These are phyloP conservation scores for Ophiostoma australiae DNA, from an alignment of 2,329 filamentous ascomycete genomes.

Conservation along the genomic window DNA sequence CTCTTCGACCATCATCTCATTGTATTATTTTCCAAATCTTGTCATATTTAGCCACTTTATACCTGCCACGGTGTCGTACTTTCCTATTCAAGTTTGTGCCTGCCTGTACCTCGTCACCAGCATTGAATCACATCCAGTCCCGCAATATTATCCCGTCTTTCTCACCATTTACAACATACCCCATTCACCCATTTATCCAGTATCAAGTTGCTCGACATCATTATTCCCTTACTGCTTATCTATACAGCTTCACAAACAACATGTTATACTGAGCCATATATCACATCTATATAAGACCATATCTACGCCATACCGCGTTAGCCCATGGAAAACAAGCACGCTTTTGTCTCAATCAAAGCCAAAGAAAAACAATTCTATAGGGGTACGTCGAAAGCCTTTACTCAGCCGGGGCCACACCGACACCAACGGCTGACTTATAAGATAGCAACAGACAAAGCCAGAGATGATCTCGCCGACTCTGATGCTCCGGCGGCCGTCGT, in stretches of 20 bases:
- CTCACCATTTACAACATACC: background rate
- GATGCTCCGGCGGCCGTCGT: conserved; percentile 8
- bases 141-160: background rate
- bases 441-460: background rate
- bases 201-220: background rate
- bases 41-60: too few relatives aligned
- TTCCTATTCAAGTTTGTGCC: background rate
- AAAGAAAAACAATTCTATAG: background rate
- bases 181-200: background rate
- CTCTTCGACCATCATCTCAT: too few relatives aligned
- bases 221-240: background rate
- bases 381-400: background rate
- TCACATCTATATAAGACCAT: background rate
- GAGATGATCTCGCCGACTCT: background rate
- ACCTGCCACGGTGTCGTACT: background rate
- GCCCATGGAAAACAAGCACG: background rate
- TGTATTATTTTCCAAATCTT: background rate
- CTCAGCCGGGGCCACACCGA: background rate
- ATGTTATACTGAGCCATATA: background rate
- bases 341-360: background rate
- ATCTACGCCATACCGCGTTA: background rate
- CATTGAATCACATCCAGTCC: background rate
- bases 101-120: background rate
- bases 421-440: background rate
- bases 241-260: background rate